phyloP scores from a whole-genome alignment of 1,139 yeast species.

The Geotrichum citri-aurantii region DNA sequence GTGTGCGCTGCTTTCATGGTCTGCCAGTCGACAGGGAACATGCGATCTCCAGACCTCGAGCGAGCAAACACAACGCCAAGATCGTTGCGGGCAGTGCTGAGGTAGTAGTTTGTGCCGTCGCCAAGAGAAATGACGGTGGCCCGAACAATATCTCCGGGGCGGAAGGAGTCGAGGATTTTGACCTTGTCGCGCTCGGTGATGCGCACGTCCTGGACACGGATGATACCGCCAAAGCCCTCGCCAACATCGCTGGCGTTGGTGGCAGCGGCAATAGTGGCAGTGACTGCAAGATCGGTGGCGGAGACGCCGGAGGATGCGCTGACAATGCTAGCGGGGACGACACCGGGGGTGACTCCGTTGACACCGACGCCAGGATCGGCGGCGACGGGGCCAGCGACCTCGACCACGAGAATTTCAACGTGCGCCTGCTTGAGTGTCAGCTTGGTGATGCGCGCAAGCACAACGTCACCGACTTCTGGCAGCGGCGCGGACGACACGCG shows the following conservation, averaged over 20 bases:
- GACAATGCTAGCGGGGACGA: slow-evolving; percentile 20
- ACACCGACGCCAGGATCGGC: slow-evolving; percentile 65
- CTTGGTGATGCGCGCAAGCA: slow-evolving; percentile 67
- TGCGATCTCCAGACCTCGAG: slow-evolving; percentile 55
- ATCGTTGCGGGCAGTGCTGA: slow-evolving; percentile 85
- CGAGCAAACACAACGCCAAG: slow-evolving; percentile 92
- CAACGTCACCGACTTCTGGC: slow-evolving; percentile 82
- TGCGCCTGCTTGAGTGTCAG: slow-evolving; percentile 65
- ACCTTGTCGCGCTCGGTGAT: slow-evolving; percentile 88
- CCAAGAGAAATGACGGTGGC: slow-evolving; percentile 76
- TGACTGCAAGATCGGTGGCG: slow-evolving; percentile 42
- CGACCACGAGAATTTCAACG: slow-evolving; percentile 79
- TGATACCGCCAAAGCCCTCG: slow-evolving; percentile 85
- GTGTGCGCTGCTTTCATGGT: slow-evolving; percentile 76
- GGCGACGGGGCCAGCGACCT: slow-evolving; percentile 53
- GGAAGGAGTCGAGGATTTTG: slow-evolving; percentile 68
- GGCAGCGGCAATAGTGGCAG: slow-evolving; percentile 36
- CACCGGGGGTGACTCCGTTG: slow-evolving; percentile 44
- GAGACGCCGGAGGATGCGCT: slow-evolving; percentile 32
- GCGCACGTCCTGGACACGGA: slow-evolving; percentile 82
- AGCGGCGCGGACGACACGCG: slow-evolving; percentile 40
- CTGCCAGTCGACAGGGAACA: slow-evolving; percentile 96
- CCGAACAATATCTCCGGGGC: slow-evolving; percentile 89
- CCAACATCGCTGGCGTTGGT: slow-evolving; percentile 63
- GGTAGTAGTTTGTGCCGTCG: slow-evolving; percentile 85